These are phyloP conservation scores for Musa schizocarpa DNA, from an alignment of 176 grass and related monocot genomes.

Conservation along the genomic window DNA sequence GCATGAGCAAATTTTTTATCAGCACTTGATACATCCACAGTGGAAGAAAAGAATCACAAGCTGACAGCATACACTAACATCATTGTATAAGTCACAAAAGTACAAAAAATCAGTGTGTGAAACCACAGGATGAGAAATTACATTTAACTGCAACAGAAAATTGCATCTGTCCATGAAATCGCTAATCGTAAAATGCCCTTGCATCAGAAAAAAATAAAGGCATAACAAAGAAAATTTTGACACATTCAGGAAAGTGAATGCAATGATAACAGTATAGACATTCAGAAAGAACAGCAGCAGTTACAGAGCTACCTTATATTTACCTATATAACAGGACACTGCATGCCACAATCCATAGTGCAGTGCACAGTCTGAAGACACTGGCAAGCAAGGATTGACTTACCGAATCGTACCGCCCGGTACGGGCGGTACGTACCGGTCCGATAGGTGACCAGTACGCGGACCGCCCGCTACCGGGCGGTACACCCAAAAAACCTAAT, in stretches of 20 bases:
- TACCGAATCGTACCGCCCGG: too few relatives aligned
- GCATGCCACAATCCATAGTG: too few relatives aligned
- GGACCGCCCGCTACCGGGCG: too few relatives aligned
- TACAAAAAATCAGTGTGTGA: not conserved
- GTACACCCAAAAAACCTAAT: too few relatives aligned
- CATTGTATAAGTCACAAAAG: not conserved
- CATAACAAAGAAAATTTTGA: not conserved
- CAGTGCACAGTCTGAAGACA: too few relatives aligned
- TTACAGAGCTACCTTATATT: not conserved
- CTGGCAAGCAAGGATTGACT: too few relatives aligned
- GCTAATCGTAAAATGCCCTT: not conserved
- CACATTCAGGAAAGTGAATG: not conserved
- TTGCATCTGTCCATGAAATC: too few relatives aligned
- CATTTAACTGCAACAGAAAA: too few relatives aligned
- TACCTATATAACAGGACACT: too few relatives aligned
- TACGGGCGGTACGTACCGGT: too few relatives aligned
- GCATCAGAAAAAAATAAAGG: not conserved
- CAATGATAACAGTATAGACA: not conserved
- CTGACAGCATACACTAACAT: not conserved
- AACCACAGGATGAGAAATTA: too few relatives aligned
- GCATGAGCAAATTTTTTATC: constrained; percentile 25
- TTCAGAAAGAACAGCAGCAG: not conserved
- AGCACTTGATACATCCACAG: not conserved
- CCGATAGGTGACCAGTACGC: too few relatives aligned
- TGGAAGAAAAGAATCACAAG: not conserved